Evolutionary conservation across 495 filamentous ascomycete species (phyloP), one percentile per base, ranked within the genome.

Genomic region (Podospora didyma): DNA sequence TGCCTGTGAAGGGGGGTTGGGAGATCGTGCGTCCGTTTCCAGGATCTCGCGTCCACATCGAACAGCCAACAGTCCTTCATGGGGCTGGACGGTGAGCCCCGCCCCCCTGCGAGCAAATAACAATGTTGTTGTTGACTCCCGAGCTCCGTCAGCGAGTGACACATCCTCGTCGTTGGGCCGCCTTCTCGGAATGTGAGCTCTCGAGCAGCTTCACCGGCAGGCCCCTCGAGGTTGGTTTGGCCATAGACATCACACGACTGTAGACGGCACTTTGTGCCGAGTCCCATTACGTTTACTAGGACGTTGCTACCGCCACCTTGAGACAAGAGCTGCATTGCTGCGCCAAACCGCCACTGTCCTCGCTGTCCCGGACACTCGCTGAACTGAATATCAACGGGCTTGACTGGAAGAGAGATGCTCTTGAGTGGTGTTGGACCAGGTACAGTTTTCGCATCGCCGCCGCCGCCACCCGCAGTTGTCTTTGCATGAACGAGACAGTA

Each of bases 401-500:
- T 28, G 7, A 45, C 4, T 0, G 47, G 26, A 49, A 49, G 4
- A 3, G n/a, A 3, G 3, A 16, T 22, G 16, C 16, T 16, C 6
- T n/a, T 49, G 16, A 23, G 47, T 9, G 24, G 16, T 31, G 26
- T 12, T 17, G 23, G 16, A 6, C 22, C 17, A 11, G 7, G 12
- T 26, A n/a, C n/a, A n/a, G 47, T 12, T 49, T 12, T 5, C 9
- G 11, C 46, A 5, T 28, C 12, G 16, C 23, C n/a, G 4, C 12
- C 14, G n/a, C 23, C 22, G 9, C 24, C 46, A 7, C 24, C 46
- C 2, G 21, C 17, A 6, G 22, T 3, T 10, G 59, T 63, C 34
- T 53, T 71, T 5, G 90, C 91, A 37, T 86, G 73, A 7, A 96
- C 76, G 26, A 97, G 72, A 60, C 92, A 93, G 72, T 96, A 96